Evolutionary conservation across 176 grass and related monocot genomes (phyloP).

Genomic region (Carex myosuroides): DNA sequence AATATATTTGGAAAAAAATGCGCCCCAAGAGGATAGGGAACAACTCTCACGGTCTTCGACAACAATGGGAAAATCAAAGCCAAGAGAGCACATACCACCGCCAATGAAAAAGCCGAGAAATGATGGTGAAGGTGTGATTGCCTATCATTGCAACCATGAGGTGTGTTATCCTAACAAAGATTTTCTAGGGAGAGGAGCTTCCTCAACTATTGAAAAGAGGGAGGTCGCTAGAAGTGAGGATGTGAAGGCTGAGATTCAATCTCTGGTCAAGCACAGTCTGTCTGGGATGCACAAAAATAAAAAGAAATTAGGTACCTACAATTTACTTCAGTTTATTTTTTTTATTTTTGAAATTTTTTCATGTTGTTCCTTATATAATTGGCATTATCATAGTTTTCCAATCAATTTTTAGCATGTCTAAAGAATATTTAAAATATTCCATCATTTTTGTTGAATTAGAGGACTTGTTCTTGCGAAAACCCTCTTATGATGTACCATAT

Average conservation of each 20-base stretch:
- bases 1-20: constrained; percentile 26
- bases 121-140: no score
- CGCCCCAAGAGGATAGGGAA: constrained; percentile 9
- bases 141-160: no score
- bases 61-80: not conserved
- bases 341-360: not conserved
- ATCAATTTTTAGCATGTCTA: not conserved
- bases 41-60: not conserved
- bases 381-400: not conserved
- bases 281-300: not conserved
- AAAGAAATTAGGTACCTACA: not conserved
- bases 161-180: no score
- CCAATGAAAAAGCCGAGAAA: not conserved
- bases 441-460: no score
- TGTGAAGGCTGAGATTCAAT: not conserved
- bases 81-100: not conserved
- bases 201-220: not conserved
- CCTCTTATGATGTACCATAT: not conserved
- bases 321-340: not conserved
- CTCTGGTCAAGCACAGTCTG: not conserved
- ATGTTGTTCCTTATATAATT: not conserved
- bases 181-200: not conserved
- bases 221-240: not conserved
- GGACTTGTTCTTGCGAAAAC: not conserved
- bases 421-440: not conserved